Percentiles rank a stretch among this genome's conserved stretches.
phyloP scores from a whole-genome alignment of 1,284 basidiomycete species.

The Chalciporus sp. region DNA sequence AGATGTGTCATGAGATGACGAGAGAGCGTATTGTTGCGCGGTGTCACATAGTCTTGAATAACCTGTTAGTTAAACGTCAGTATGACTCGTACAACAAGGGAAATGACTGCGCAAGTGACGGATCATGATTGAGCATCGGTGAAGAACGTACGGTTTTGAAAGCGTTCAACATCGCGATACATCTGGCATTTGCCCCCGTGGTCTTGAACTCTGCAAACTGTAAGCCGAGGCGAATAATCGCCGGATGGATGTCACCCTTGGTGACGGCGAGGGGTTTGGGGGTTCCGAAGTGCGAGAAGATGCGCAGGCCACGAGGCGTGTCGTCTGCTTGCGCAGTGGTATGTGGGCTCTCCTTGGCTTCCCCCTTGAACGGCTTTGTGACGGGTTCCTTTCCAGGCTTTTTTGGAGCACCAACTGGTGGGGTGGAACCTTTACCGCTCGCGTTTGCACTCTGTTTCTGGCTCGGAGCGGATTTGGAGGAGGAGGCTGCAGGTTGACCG shows the following conservation, averaged over 20 bases:
- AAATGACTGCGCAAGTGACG: neutral
- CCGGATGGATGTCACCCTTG: slow-evolving; percentile 84
- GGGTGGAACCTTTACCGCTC: slow-evolving; percentile 17
- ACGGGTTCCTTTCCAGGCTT: slow-evolving; percentile 20
- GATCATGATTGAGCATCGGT: neutral
- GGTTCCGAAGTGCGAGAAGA: slow-evolving; percentile 82
- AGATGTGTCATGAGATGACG: slow-evolving; percentile 87
- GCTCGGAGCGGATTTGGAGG: slow-evolving; percentile 21
- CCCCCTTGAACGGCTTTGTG: slow-evolving; percentile 23
- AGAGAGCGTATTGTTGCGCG: slow-evolving; percentile 80
- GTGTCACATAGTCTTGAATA: slow-evolving; percentile 85
- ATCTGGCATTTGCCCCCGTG: slow-evolving; percentile 85
- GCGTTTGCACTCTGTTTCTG: slow-evolving; percentile 21
- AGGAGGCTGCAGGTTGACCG: slow-evolving; percentile 11
- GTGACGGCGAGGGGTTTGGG: slow-evolving; percentile 62
- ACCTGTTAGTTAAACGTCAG: slow-evolving; percentile 52
- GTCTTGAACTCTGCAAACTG: slow-evolving; percentile 87
- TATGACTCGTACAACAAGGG: slow-evolving; percentile 3
- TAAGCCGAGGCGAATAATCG: slow-evolving; percentile 75
- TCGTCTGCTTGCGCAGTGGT: slow-evolving; percentile 33
- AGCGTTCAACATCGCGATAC: slow-evolving; percentile 82
- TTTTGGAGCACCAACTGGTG: slow-evolving; percentile 18
- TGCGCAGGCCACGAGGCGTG: slow-evolving; percentile 59
- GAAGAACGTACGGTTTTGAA: slow-evolving; percentile 73
- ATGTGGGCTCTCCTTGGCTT: slow-evolving; percentile 26